Evolutionary conservation across 495 filamentous ascomycete genomes (phyloP).

Genomic region (Baudoinia panamericana): DNA sequence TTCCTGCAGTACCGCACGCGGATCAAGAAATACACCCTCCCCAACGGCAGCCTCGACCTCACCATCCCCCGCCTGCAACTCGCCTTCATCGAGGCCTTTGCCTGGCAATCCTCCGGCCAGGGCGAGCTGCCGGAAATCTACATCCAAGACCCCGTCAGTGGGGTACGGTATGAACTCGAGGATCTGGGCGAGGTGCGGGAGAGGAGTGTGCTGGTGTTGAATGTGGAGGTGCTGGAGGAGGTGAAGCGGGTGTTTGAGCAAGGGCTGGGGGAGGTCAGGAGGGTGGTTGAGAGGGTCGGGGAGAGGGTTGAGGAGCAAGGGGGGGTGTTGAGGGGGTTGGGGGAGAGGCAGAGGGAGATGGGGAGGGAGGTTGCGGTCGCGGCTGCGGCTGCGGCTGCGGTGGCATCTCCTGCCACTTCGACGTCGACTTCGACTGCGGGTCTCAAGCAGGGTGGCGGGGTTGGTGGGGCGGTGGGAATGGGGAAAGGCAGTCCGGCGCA

Average conservation of each 20-base stretch:
- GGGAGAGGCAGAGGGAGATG: constrained; percentile 78
- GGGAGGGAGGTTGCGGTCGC: constrained; percentile 82
- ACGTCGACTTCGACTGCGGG: background rate
- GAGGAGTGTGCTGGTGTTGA: constrained; percentile 81
- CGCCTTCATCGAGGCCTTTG: constrained; percentile 98
- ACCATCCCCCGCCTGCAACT: constrained; percentile 80
- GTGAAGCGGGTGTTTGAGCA: constrained; percentile 95
- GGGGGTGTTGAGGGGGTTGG: constrained; percentile 68
- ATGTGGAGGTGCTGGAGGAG: constrained; percentile 89
- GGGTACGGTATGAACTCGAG: constrained; percentile 88
- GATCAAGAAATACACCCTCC: constrained; percentile 91
- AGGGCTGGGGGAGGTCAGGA: constrained; percentile 64
- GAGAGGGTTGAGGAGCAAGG: constrained; percentile 70
- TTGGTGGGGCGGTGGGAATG: too few species aligned
- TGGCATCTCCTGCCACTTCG: constrained; percentile 7
- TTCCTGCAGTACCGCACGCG: constrained; percentile 94
- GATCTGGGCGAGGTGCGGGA: constrained; percentile 93
- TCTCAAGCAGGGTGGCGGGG: too few species aligned
- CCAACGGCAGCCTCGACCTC: constrained; percentile 70
- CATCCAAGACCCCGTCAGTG: constrained; percentile 89
- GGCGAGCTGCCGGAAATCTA: constrained; percentile 96
- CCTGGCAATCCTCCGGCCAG: constrained; percentile 93
- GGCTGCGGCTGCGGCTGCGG: constrained; percentile 39
- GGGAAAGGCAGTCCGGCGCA: constrained; percentile 39
- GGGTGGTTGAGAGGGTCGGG: constrained; percentile 67